A percentile compares a stretch with the other conserved stretches of the same genome.
phyloP scores from a whole-genome alignment of 352 stramenopile species.

The Phytophthora colocasiae region DNA sequence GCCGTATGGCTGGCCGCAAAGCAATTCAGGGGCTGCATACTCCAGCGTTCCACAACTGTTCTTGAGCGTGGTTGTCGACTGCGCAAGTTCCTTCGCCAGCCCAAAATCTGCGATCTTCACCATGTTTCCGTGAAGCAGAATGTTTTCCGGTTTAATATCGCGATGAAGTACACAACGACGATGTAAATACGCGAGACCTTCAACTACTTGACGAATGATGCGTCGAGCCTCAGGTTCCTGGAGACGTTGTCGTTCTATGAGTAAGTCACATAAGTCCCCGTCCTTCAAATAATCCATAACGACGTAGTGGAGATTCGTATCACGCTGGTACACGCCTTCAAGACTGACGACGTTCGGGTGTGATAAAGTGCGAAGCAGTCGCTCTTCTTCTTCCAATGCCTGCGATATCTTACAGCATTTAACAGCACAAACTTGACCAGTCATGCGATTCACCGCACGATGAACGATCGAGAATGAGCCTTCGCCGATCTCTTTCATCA shows the following conservation, averaged over 20 bases:
- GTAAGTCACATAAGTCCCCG: conserved; percentile 75
- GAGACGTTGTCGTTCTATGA: conserved; percentile 73
- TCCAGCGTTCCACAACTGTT: conserved; percentile 79
- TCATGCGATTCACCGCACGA: conserved; percentile 73
- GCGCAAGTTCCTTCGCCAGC: conserved; percentile 69
- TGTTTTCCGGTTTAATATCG: conserved; percentile 88
- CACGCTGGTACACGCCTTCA: conserved; percentile 73
- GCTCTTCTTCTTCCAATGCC: conserved; percentile 74
- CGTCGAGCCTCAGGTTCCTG: conserved; percentile 56
- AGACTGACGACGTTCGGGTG: conserved; percentile 77
- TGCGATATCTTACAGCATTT: conserved; percentile 80
- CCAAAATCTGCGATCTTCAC: conserved; percentile 87
- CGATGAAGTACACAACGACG: conserved; percentile 69
- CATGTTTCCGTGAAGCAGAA: conserved; percentile 69
- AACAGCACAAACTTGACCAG: conserved; percentile 65
- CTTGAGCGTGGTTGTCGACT: conserved; percentile 58
- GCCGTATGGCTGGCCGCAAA: conserved; percentile 70
- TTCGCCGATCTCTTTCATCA: conserved; percentile 87
- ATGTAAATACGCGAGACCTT: conserved; percentile 72
- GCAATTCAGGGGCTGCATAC: conserved; percentile 79
- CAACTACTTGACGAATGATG: conserved; percentile 70
- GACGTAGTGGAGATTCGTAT: conserved; percentile 77
- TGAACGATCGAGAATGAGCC: conserved; percentile 87
- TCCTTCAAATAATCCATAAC: conserved; percentile 86
- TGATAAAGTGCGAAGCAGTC: conserved; percentile 61